Conservation (phyloP, 768 basidiomycete genomes). For the Auricularia sp. region DNA sequence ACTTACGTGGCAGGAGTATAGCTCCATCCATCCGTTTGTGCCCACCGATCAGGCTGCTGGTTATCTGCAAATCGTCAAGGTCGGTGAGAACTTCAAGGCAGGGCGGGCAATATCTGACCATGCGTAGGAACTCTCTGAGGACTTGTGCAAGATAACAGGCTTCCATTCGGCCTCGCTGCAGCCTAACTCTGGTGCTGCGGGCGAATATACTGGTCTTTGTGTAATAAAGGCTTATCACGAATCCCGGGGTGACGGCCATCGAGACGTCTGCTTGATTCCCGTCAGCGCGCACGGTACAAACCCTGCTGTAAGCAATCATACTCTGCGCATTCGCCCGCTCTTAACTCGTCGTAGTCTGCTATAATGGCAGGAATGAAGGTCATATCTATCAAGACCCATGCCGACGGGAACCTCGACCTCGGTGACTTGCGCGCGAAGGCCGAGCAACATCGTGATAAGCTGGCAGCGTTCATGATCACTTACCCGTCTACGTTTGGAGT, state of each 20-base stretch:
- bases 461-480: constrained; percentile 97
- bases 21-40: constrained; percentile 84
- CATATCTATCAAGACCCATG: constrained; percentile 82
- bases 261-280: constrained; percentile 89
- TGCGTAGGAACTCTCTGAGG: constrained; percentile 75
- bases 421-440: constrained; percentile 80
- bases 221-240: constrained; percentile 93
- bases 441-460: constrained; percentile 77
- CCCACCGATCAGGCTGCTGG: constrained; percentile 84
- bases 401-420: constrained; percentile 83
- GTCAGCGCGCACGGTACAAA: constrained; percentile 97
- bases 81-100: constrained; percentile 16
- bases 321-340: neutral
- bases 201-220: constrained; percentile 92
- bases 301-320: constrained; percentile 62
- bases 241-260: constrained; percentile 72
- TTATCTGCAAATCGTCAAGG: constrained; percentile 73
- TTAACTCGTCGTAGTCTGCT: constrained; percentile 56
- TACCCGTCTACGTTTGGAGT: constrained; percentile 98
- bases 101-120: neutral
- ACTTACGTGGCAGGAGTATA: constrained; percentile 88
- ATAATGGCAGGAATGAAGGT: constrained; percentile 97
- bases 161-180: constrained; percentile 94
- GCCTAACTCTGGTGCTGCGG: constrained; percentile 96
- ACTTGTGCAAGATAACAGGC: constrained; percentile 92